Base-by-base conservation (phyloP, 495 filamentous ascomycete species). In the Podospora fimiseda region DNA sequence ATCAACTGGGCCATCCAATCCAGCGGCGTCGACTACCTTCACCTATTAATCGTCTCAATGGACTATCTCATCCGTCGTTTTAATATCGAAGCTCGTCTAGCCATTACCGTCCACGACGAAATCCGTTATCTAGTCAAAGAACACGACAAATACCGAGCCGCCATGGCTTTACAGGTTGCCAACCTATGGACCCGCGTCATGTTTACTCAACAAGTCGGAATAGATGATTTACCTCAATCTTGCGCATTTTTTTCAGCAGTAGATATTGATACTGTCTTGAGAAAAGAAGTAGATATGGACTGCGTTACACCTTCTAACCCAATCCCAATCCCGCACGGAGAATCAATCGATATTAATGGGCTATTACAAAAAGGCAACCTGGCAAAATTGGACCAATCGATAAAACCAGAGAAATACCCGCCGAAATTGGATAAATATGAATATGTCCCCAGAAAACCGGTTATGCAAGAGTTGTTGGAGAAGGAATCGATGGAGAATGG, bases 1-100 rank as follows among this genome's bases (percentile, higher is more conserved):
- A 96, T 99, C 72, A 99, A 99, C 65, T 99, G 93, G 93, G 93
- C 93, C 16, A 96, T 99, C 56, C 93, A 99, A 60, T 95, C 90
- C 2, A 93, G 88, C 7, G 93, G 93, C 24, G 93, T 97, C 11
- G 93, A 99, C 70, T 99, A 99, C 69, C 80, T 99, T 9, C 93
- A 99, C 60, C 85, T 99, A 9, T 73, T 99, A 19, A 89, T 99
- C 52, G 81, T 96, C 15, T 77, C 82, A 21, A 99, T 98, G 93
- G 91, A 97, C 64, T 93, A 95, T 64, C 80, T 98, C 6, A 85
- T 84, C 51, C 79, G 89, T n/a, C 85, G 81, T 16, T 97, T 86
- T 72, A 90, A 89, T 64, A 77, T 98, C 38, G 63, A 81, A 40
- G 89, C 89, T 8, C 86, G 93, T 2, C 73, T 98, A 18, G 82